Evolutionary conservation across 352 stramenopile genomes (phyloP).

Genomic region (Pilasporangium apinafurcum): DNA sequence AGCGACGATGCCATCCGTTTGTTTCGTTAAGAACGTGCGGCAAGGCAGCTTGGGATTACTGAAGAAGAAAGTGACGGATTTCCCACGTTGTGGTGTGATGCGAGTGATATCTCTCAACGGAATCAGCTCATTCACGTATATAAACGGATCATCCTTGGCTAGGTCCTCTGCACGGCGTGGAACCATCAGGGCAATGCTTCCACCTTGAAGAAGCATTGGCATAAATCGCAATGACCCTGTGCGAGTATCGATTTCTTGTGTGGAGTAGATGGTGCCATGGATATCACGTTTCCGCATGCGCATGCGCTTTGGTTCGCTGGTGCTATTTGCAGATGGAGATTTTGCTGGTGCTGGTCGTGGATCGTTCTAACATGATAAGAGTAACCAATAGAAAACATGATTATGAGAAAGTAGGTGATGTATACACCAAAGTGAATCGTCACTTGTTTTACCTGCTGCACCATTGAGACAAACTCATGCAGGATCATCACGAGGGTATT

Average conservation of each 20-base stretch:
- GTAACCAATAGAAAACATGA: background rate
- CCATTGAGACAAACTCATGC: slow-evolving; percentile 51
- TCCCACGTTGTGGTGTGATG: slow-evolving; percentile 68
- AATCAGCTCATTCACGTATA: slow-evolving; percentile 64
- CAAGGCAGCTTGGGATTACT: slow-evolving; percentile 49
- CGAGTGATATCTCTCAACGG: slow-evolving; percentile 57
- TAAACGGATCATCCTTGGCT: slow-evolving; percentile 26
- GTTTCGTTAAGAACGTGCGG: slow-evolving; percentile 60
- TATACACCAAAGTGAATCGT: background rate
- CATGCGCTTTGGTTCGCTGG: slow-evolving; percentile 11
- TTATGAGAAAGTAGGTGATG: background rate
- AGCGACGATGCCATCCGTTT: slow-evolving; percentile 65
- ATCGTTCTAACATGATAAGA: slow-evolving; percentile 11
- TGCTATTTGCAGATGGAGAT: background rate
- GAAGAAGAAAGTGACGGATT: slow-evolving; percentile 80
- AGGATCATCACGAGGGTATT: slow-evolving; percentile 70
- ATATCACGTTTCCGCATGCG: slow-evolving; percentile 69
- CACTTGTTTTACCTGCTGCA: slow-evolving; percentile 32
- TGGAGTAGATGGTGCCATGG: slow-evolving; percentile 57
- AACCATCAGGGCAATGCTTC: slow-evolving; percentile 54
- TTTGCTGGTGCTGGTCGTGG: slow-evolving; percentile 17
- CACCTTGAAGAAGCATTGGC: slow-evolving; percentile 60
- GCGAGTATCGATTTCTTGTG: slow-evolving; percentile 54
- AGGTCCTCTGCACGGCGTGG: slow-evolving; percentile 3
- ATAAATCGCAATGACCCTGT: slow-evolving; percentile 49